Evolutionary conservation across 306 rosid genomes (phyloP), one percentile per base, ranked within the genome.

Genomic region (Dryas drummondii): DNA sequence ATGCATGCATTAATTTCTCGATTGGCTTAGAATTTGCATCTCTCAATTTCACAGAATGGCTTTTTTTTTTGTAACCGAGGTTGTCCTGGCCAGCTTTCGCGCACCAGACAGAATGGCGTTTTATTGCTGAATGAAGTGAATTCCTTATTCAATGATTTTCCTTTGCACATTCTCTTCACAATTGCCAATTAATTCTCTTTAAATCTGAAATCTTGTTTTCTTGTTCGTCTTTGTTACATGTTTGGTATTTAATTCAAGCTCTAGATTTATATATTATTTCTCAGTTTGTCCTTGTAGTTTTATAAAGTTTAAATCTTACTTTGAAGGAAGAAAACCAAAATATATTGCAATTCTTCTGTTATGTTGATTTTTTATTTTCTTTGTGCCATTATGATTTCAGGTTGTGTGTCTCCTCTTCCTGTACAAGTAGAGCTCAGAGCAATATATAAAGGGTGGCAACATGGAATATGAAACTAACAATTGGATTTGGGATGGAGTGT

Each of bases 401-500:
- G 83, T 22, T 70, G 79, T 86, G 96, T 87, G 96, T 80, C 93
- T 92, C 96, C 93, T 94, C 93, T 76, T 46, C 37, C 56, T 50
- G 42, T 61, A 70, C 55, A 69, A 65, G 15, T 6, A 77, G 68
- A 78, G 77, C 75, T 70, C 58, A 56, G 76, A 26, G 66, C n/a
- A 19, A 54, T 22, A 22, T 56, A 50, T 58, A 42, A 70, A 70
- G 69, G 61, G 78, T 54, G 46, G 77, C 79, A 74, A 15, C 46
- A 90, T 96, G 98, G 97, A 92, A 65, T 96, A 89, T 57, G 97
- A 91, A 81, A 87, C 79, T 72, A 84, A 83, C 76, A 79, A 84
- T 72, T 96, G 97, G 99, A 89, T 90, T 78, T 88, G 97, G 99
- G 98, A 92, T 68, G 98, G 99, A 64, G 91, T 92, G 49, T 84